phyloP scores from a whole-genome alignment of 2,329 filamentous ascomycete genomes.

The Allantophomopsis cytisporea region DNA sequence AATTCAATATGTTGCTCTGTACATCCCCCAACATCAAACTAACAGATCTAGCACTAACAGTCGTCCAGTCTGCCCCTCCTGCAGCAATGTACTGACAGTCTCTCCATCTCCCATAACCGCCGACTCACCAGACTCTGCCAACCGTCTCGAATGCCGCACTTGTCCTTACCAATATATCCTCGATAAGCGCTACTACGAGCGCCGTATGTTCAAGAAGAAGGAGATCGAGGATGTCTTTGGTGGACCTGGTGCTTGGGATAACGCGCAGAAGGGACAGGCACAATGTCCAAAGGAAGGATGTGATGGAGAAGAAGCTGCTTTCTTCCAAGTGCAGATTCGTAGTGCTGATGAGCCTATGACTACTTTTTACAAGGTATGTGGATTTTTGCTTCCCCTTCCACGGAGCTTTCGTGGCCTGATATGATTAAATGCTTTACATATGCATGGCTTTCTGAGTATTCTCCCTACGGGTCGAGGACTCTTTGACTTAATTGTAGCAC shows the following conservation, averaged over 20 bases:
- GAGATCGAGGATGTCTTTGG: slow-evolving; percentile 86
- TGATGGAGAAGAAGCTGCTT: slow-evolving; percentile 74
- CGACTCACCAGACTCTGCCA: slow-evolving; percentile 26
- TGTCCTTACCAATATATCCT: slow-evolving; percentile 88
- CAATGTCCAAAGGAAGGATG: slow-evolving; percentile 77
- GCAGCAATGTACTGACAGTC: slow-evolving; percentile 73
- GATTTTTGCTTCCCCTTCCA: background rate
- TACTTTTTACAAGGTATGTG: slow-evolving; percentile 71
- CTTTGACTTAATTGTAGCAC: too few species aligned
- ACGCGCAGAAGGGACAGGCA: slow-evolving; percentile 70
- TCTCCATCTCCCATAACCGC: slow-evolving; percentile 24
- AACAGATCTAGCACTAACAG: slow-evolving; percentile 4
- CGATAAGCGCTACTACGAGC: slow-evolving; percentile 65
- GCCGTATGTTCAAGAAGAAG: slow-evolving; percentile 67
- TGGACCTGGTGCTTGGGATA: slow-evolving; percentile 78
- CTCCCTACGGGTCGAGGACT: too few species aligned
- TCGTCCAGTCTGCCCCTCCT: slow-evolving; percentile 61
- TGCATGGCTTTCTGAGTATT: too few species aligned
- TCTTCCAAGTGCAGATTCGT: slow-evolving; percentile 94
- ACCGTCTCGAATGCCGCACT: slow-evolving; percentile 89
- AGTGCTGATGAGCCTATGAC: slow-evolving; percentile 99
- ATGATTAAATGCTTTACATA: slow-evolving; percentile 4
- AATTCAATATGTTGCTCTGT: slow-evolving; percentile 51
- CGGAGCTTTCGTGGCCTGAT: background rate
- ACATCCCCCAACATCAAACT: slow-evolving; percentile 13